Evolutionary conservation across 495 filamentous ascomycete genomes (phyloP), one percentile per base, ranked within the genome.

Genomic region (Bacidia gigantensis): DNA sequence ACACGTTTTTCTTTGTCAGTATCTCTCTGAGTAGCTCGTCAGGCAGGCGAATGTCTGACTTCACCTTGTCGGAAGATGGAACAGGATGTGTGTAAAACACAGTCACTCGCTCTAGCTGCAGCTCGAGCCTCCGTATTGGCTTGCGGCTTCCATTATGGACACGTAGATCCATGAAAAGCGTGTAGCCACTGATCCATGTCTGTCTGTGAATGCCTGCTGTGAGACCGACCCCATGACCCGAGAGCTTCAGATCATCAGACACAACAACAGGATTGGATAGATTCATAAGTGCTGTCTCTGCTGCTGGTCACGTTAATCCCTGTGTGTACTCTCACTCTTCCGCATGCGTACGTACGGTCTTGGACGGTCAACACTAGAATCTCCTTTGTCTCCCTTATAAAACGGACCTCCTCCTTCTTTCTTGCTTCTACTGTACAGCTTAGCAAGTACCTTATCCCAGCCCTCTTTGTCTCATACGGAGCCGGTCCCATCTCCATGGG

Each of bases 121-220:
- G 58, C 45, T 76, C 70, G 24, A 80, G 63, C 42, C 58, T 71
- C 52, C 66, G 72, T 41, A 77, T 62, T 9, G 57, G 62, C 54
- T 71, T 74, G 24, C 60, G 65, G 50, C 68, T 72, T 47, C 65
- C 65, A 46, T 78, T 78, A 23, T 64, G 61, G 29, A 78, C 65
- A 44, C 72, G 72, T 22, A 77, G 69, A 48, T 78, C 75, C 12
- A 74, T 69, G 51, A 76, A 78, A 22, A 79, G 65, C 35, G 59
- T 69, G 21, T 76, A 75, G 32, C 76, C 75, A 24, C 72, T 75
- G 51, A 79, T 72, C 77, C 73, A 76, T 35, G 76, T 75, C 43
- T 77, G 77, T 3, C 76, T 65, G 60, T 79, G 74, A 46, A 77
- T 57, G 21, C 72, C 75, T 39, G 75, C 76, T 10, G 75, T 78